Percentiles rank a stretch among this genome's conserved stretches.
phyloP scores from a whole-genome alignment of 208 protist genomes.

The Trypanosoma vivax region DNA sequence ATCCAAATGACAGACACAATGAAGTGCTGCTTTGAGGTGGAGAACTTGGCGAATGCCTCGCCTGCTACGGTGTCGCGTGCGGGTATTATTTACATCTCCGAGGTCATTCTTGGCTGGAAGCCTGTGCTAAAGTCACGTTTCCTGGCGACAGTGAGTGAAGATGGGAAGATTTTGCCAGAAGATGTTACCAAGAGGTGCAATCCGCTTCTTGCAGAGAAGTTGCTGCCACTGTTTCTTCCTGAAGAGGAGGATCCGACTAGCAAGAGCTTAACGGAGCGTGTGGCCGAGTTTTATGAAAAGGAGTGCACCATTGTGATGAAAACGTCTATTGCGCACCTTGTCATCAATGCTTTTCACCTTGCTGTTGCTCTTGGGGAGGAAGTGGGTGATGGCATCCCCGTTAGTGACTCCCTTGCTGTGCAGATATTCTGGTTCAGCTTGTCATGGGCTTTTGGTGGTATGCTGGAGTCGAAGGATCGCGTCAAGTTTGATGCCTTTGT shows the following conservation, averaged over 20 bases:
- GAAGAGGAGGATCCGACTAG: slow-evolving; percentile 33
- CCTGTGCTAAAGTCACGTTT: slow-evolving; percentile 81
- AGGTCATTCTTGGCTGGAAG: slow-evolving; percentile 92
- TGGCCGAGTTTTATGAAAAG: slow-evolving; percentile 84
- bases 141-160: slow-evolving; percentile 52
- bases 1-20: slow-evolving; percentile 96
- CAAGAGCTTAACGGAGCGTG: slow-evolving; percentile 45
- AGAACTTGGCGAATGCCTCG: slow-evolving; percentile 98
- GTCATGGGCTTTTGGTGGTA: slow-evolving; percentile 92
- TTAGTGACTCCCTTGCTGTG: slow-evolving; percentile 81
- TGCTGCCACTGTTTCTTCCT: slow-evolving; percentile 72
- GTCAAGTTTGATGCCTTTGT: slow-evolving; percentile 91
- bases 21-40: slow-evolving; percentile 97
- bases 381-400: slow-evolving; percentile 61
- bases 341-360: slow-evolving; percentile 90
- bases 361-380: slow-evolving; percentile 83
- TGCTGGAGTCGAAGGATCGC: slow-evolving; percentile 92
- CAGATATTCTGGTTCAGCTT: slow-evolving; percentile 93
- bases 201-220: slow-evolving; percentile 69
- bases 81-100: slow-evolving; percentile 97
- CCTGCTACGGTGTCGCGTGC: slow-evolving; percentile 98
- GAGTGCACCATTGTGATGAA: slow-evolving; percentile 86
- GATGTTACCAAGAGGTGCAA: slow-evolving; percentile 77
- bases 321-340: slow-evolving; percentile 79
- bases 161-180: slow-evolving; percentile 71